These are phyloP conservation scores for Acacia concinna DNA, from an alignment of 331 rosid species.

Conservation along the genomic window DNA sequence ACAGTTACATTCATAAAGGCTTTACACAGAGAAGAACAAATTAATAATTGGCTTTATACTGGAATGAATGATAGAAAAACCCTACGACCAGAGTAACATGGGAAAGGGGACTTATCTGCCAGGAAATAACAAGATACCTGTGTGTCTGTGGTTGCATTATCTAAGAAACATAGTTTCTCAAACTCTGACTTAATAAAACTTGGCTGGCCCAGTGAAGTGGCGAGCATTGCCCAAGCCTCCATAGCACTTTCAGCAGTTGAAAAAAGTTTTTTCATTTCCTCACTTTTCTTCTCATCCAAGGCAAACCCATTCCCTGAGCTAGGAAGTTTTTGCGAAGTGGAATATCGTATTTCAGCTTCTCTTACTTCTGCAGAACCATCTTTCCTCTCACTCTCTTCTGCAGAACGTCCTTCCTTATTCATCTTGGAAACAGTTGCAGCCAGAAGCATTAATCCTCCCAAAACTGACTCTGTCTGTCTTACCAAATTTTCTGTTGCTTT, in stretches of 20 bases:
- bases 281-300: constrained; percentile 63
- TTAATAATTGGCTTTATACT: constrained; percentile 8
- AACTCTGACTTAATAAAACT: constrained; percentile 94
- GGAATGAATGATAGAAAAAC: constrained; percentile 4
- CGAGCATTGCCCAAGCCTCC: constrained; percentile 99
- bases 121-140: constrained; percentile 57
- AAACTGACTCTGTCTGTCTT: constrained; percentile 88
- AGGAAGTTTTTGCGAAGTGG: constrained; percentile 40
- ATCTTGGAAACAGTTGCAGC: constrained; percentile 74
- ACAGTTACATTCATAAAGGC: constrained; percentile 33
- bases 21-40: not conserved
- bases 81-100: constrained; percentile 1
- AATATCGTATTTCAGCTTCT: constrained; percentile 34
- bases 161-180: constrained; percentile 89
- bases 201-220: constrained; percentile 87
- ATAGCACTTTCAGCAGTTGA: constrained; percentile 93
- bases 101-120: constrained; percentile 10
- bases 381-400: constrained; percentile 46
- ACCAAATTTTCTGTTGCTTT: constrained; percentile 69
- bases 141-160: constrained; percentile 80
- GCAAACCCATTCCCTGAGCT: constrained; percentile 40
- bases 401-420: constrained; percentile 48
- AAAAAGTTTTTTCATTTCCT: constrained; percentile 86
- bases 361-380: constrained; percentile 38
- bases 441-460: constrained; percentile 89